phyloP scores from a whole-genome alignment of 257 asterid genomes.

The Thymus mandschuricus region DNA sequence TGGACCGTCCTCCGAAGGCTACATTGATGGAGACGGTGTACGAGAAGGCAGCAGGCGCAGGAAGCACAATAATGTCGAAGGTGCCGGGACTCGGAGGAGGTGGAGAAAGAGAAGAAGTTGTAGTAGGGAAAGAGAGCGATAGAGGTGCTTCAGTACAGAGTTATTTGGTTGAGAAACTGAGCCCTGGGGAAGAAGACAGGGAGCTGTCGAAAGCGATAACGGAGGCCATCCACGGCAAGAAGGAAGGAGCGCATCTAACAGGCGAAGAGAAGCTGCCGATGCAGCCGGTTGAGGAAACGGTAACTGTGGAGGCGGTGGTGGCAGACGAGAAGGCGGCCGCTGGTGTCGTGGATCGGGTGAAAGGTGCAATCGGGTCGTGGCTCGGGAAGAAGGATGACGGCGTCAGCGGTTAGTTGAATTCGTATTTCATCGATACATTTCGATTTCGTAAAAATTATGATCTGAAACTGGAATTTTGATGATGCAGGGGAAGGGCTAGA shows the following conservation, averaged over 20 bases:
- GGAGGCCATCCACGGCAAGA: slow-evolving; percentile 42
- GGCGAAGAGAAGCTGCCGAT: slow-evolving; percentile 31
- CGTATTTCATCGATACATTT: no score
- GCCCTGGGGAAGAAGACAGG: slow-evolving; percentile 80
- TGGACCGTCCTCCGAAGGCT: neutral
- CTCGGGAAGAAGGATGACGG: slow-evolving; percentile 45
- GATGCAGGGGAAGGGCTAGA: slow-evolving; percentile 16
- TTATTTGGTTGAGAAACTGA: slow-evolving; percentile 53
- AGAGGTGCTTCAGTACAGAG: slow-evolving; percentile 64
- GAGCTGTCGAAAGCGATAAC: slow-evolving; percentile 67
- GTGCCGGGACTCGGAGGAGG: slow-evolving; percentile 19
- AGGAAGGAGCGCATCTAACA: slow-evolving; percentile 24
- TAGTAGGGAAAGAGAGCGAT: slow-evolving; percentile 24
- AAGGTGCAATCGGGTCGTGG: slow-evolving; percentile 64
- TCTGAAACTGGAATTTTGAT: neutral
- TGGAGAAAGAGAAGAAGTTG: neutral
- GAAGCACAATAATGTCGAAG: slow-evolving; percentile 40
- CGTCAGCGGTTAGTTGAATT: neutral
- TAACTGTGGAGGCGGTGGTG: slow-evolving; percentile 43
- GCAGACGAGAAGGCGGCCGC: slow-evolving; percentile 45
- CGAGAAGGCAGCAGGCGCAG: slow-evolving; percentile 37
- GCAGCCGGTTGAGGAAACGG: slow-evolving; percentile 34
- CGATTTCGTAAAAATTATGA: no score
- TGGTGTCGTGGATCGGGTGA: slow-evolving; percentile 53
- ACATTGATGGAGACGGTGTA: slow-evolving; percentile 32